Evolutionary conservation across 352 stramenopile species (phyloP).

Genomic region (Phytophthora cryptogea): DNA sequence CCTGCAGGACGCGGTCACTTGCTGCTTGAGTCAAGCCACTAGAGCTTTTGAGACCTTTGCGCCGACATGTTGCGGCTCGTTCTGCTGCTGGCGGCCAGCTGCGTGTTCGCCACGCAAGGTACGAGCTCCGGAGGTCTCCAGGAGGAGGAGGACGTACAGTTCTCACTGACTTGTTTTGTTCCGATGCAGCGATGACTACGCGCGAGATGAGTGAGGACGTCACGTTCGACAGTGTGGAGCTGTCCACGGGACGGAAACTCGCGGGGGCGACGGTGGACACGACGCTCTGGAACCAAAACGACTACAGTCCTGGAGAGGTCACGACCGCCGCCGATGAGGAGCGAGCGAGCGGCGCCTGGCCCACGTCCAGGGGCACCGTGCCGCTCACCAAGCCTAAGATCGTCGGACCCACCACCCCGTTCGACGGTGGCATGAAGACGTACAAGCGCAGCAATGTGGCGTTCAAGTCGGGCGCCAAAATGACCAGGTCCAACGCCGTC

Average conservation of each 20-base stretch:
- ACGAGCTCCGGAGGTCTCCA: neutral
- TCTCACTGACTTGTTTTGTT: constrained; percentile 12
- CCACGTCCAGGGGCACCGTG: constrained; percentile 44
- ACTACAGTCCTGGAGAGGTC: constrained; percentile 27
- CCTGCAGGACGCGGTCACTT: constrained; percentile 2
- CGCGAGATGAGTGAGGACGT: constrained; percentile 14
- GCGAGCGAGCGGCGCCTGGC: constrained; percentile 36
- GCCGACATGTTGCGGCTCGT: constrained; percentile 28
- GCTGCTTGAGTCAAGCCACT: constrained; percentile 2
- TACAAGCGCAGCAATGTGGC: constrained; percentile 60
- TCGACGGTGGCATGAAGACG: constrained; percentile 65
- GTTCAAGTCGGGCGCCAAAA: constrained; percentile 39
- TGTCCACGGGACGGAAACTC: constrained; percentile 16
- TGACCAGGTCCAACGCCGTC: constrained; percentile 48
- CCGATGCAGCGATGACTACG: constrained; percentile 4
- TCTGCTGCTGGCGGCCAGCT: constrained; percentile 25
- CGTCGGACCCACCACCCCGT: constrained; percentile 41
- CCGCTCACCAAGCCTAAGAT: constrained; percentile 29
- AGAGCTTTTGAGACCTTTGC: constrained; percentile 19
- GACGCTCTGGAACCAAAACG: constrained; percentile 1
- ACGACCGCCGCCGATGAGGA: constrained; percentile 28
- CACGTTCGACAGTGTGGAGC: constrained; percentile 20
- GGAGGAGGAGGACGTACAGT: too few species aligned
- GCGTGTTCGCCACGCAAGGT: constrained; percentile 27
- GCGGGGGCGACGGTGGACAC: constrained; percentile 11